A percentile compares a stretch with the other conserved stretches of the same genome.
Evolutionary conservation across 768 basidiomycete genomes (phyloP).

Genomic region (Lactarius hatsudake): DNA sequence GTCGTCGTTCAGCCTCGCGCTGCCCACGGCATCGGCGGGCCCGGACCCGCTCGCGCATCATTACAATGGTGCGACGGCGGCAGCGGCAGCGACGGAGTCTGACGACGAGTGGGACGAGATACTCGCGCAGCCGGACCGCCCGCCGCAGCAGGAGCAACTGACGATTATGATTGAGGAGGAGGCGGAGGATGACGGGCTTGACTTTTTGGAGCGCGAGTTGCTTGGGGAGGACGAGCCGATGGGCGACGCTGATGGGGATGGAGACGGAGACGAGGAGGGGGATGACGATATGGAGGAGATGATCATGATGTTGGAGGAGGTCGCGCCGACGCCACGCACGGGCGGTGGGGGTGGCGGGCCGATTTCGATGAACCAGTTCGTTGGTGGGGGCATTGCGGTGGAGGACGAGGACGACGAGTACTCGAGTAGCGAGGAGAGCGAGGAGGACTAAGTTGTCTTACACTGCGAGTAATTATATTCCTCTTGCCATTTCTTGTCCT

Average conservation of each 20-base stretch:
- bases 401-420: slow-evolving; percentile 50
- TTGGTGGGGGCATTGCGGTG: slow-evolving; percentile 35
- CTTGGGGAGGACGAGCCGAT: slow-evolving; percentile 21
- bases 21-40: slow-evolving; percentile 34
- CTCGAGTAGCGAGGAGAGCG: slow-evolving; percentile 52
- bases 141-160: slow-evolving; percentile 28
- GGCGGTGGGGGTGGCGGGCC: slow-evolving; percentile 33
- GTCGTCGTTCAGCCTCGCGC: slow-evolving; percentile 36
- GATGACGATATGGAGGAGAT: slow-evolving; percentile 54
- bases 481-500: not conserved
- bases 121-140: slow-evolving; percentile 26
- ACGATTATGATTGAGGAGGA: slow-evolving; percentile 40
- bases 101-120: slow-evolving; percentile 54
- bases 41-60: slow-evolving; percentile 28
- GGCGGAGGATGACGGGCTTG: slow-evolving; percentile 37
- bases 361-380: slow-evolving; percentile 51
- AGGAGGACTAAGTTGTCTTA: slow-evolving; percentile 29
- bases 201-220: slow-evolving; percentile 26
- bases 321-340: slow-evolving; percentile 15
- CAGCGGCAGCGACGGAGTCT: slow-evolving; percentile 34
- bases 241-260: slow-evolving; percentile 33
- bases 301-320: slow-evolving; percentile 28
- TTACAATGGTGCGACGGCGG: slow-evolving; percentile 16
- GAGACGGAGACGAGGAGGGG: slow-evolving; percentile 34
- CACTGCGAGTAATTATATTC: not conserved